These are phyloP conservation scores for Castanea crenata DNA, from an alignment of 306 rosid species.

Conservation along the genomic window DNA sequence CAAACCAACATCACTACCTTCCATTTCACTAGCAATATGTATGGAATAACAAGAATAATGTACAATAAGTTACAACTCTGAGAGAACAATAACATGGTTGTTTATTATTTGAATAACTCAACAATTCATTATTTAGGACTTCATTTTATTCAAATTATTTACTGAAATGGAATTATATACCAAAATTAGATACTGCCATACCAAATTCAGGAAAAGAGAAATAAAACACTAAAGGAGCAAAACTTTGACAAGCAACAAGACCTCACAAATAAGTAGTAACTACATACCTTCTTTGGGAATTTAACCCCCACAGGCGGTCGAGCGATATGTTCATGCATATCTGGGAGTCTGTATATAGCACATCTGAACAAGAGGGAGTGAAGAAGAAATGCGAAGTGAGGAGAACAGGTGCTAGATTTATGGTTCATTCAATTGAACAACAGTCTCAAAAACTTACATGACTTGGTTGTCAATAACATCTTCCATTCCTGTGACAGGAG, in stretches of 20 bases:
- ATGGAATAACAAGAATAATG: background rate
- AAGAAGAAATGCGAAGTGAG: constrained; percentile 3
- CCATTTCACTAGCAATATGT: background rate
- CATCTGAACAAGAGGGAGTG: constrained; percentile 48
- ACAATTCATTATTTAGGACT: background rate
- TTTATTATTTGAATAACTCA: background rate
- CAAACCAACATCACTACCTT: background rate
- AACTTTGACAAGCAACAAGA: constrained; percentile 1
- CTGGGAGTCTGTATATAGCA: constrained; percentile 81
- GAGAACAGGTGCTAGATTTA: background rate
- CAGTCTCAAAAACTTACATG: constrained; percentile 53
- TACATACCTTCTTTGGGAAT: constrained; percentile 73
- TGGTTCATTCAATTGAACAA: background rate
- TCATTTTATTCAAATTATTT: background rate
- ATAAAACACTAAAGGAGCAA: background rate
- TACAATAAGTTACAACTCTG: background rate
- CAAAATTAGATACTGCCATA: background rate
- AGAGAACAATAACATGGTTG: background rate
- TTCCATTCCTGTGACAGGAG: constrained; percentile 84
- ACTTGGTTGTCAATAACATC: constrained; percentile 96
- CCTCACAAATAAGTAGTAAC: background rate
- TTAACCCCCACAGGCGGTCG: constrained; percentile 75
- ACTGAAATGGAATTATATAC: no score
- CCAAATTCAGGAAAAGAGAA: background rate
- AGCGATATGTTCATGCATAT: constrained; percentile 62